These are phyloP conservation scores for Phytophthora macrochlamydospora DNA, from an alignment of 352 stramenopile species.

Conservation along the genomic window DNA sequence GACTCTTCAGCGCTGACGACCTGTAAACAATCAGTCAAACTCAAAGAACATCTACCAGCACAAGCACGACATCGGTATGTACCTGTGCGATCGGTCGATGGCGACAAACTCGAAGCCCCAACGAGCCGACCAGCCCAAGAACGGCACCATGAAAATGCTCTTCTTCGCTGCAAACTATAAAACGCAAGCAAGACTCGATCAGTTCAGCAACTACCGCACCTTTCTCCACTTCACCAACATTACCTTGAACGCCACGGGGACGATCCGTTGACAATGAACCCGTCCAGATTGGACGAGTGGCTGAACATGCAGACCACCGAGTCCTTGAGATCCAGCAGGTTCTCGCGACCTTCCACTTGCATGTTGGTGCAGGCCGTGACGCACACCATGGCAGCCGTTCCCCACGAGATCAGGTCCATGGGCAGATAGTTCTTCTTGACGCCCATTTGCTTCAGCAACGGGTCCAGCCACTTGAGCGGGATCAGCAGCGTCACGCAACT, in stretches of 20 bases:
- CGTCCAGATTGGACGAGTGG: constrained; percentile 85
- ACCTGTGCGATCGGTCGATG: constrained; percentile 80
- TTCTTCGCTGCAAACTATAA: constrained; percentile 83
- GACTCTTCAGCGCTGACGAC: constrained; percentile 63
- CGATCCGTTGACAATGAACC: constrained; percentile 79
- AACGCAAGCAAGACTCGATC: not conserved
- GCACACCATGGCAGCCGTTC: constrained; percentile 58
- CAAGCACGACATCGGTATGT: constrained; percentile 6
- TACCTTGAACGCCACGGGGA: constrained; percentile 79
- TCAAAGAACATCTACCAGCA: not conserved
- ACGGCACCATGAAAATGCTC: constrained; percentile 80
- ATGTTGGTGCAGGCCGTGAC: constrained; percentile 56
- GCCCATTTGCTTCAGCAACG: constrained; percentile 54
- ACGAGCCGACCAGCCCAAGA: constrained; percentile 72
- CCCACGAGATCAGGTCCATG: constrained; percentile 74
- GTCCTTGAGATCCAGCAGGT: constrained; percentile 59
- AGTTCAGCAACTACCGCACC: not conserved
- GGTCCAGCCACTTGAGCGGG: constrained; percentile 66
- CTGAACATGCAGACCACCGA: constrained; percentile 86
- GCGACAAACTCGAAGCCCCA: constrained; percentile 84
- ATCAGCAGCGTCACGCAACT: constrained; percentile 68
- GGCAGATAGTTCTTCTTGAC: constrained; percentile 81
- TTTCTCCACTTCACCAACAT: not conserved
- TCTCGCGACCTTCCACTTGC: constrained; percentile 52
- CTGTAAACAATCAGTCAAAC: constrained; percentile 30